Evolutionary conservation across 768 basidiomycete genomes (phyloP), one percentile per base, ranked within the genome.

Genomic region (Sarcodon sp.): DNA sequence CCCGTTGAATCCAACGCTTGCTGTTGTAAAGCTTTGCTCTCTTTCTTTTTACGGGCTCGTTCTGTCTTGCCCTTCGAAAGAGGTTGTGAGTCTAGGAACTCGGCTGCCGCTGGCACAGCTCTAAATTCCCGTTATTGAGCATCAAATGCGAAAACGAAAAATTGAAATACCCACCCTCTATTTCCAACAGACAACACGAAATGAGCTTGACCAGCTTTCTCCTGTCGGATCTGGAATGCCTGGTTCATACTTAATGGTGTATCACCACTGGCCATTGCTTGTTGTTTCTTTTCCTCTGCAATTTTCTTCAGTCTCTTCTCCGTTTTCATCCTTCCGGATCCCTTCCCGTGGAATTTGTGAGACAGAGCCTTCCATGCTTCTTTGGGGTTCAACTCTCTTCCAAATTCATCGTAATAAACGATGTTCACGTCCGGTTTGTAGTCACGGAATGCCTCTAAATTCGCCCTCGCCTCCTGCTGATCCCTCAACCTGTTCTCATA

Each of bases 291-390:
- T 70, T 99, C 96, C 57, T 98, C 93, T n/a, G 83, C 87, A 54
- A 98, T 97, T 70, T 87, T 92, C 76, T 93, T 92, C 54, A 97
- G 59, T 51, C 90, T 75, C 64, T 97, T 97, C 72, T 97, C 94
- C 18, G 85, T 92, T 75, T 98, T 98, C 79, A 87, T 88, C 69
- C 84, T 87, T 9, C 96, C 96, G 1, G 87, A 88, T 2, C 90
- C 90, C 65, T 98, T 97, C 34, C 96, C 96, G 56, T 99, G 96
- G 79, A 99, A 98, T 61, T 89, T 87, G 63, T 99, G 96, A 39
- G 88, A 92, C 38, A 99, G 69, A 13, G 91, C 89, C 68, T 97
- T 97, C 93, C 94, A 98, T 5, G 94, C 93, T 68, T 99, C 96
- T 71, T 97, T 97, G 15, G 83, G 83, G 18, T 87, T 88, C 61